These are phyloP conservation scores for Umbelopsis isabellina DNA, from an alignment of 192 early-diverging fungal genomes.

Conservation along the genomic window DNA sequence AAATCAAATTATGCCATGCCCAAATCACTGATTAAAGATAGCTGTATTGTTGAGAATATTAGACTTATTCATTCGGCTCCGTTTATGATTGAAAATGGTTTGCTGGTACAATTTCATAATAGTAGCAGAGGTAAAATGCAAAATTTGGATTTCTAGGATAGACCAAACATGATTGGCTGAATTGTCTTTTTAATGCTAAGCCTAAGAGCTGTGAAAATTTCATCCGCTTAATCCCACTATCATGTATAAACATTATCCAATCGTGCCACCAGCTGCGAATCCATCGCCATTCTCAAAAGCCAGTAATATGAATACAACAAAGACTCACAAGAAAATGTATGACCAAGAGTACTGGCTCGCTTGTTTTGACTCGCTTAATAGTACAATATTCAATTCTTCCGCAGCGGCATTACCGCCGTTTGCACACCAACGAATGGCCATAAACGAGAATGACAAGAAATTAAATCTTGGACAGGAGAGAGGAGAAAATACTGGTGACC, in stretches of 20 bases:
- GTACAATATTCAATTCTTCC: conserved; percentile 5
- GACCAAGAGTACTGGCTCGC: conserved; percentile 11
- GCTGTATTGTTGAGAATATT: too few species aligned
- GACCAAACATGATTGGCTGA: not conserved
- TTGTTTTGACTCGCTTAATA: not conserved
- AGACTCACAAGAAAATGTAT: not conserved
- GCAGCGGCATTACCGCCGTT: not conserved
- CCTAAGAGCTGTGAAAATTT: not conserved
- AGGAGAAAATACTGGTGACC: not conserved
- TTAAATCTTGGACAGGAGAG: not conserved
- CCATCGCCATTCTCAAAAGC: conserved; percentile 6
- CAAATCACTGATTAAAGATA: too few species aligned
- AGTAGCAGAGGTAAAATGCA: too few species aligned
- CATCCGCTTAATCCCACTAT: not conserved
- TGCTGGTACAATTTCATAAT: too few species aligned
- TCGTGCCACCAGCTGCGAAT: not conserved
- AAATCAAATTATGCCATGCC: too few species aligned
- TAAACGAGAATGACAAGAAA: not conserved
- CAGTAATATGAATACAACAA: not conserved
- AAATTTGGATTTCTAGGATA: too few species aligned
- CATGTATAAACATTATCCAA: conserved; percentile 11
- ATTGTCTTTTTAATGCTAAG: not conserved
- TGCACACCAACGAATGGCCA: not conserved
- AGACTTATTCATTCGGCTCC: too few species aligned
- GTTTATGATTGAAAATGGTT: too few species aligned